Base-by-base conservation (phyloP, 2,329 filamentous ascomycete species). In the Fusarium keratoplasticum region DNA sequence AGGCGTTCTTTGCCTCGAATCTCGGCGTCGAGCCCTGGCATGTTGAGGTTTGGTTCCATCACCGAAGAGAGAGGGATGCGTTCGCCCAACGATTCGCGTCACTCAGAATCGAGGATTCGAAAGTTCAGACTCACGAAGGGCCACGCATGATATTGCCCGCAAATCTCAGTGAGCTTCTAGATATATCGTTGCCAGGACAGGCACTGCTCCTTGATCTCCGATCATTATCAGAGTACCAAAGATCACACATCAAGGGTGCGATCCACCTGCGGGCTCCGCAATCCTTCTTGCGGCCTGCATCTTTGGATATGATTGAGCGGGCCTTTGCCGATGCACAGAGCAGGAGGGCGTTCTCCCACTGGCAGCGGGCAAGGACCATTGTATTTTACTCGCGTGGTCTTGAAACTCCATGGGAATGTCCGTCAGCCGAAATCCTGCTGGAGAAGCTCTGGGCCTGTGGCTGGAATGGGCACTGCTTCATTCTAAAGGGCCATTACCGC, bases 21-120 rank as follows among this genome's bases (percentile, higher is more conserved):
- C 79, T 89, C 3, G 86, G 87, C 16, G 85, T 89, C 27, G 87
- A 89, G 64, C 83, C 84, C 4, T 80, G 82, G 57, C 86, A 89
- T 70, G 83, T 90, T 31, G 84, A 88, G 66, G 84, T 88, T 63
- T 90, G 88, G 88, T 89, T 89, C 75, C 84, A 87, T 68, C 86
- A 89, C 67, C 86, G 87, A 22, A 84, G 87, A 33, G 84, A 89
- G 59, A 84, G 84, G 58, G 87, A 89, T 69, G 79, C 83, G 20
- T 84, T 87, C 35, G 82, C 81, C 3, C 82, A 83, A 69, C 85
- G 84, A 57, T 80, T 89, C 7, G 86, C 86, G 38, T 84, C 80
- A 40, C 81, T 89, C 25, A 83, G 80, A 50, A 81, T 86, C 40
- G 83, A 83, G 22, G 83, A 85, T 29, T 76, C 80, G 9, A 78